Percentiles rank a stretch among this genome's conserved stretches.
Conservation (phyloP, 805 yeast species). For the Lipomyces kockii region DNA sequence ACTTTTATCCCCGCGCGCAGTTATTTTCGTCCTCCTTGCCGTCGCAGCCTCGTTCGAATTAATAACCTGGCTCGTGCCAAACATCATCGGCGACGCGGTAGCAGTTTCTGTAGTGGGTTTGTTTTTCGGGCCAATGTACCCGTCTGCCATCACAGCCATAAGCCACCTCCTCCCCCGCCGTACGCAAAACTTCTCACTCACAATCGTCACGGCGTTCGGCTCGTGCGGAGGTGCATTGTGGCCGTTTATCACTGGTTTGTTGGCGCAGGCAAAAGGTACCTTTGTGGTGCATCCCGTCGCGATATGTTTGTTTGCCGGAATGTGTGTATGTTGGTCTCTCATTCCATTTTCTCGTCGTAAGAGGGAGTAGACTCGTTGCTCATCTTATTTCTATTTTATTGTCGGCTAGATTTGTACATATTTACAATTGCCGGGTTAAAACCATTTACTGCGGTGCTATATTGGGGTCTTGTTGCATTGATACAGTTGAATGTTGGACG, state of each 20-base stretch:
- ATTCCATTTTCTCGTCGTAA: not conserved
- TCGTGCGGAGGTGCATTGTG: conserved; percentile 81
- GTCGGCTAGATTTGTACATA: not conserved
- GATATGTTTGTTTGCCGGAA: conserved; percentile 35
- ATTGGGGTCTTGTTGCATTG: not conserved
- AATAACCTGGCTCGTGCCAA: conserved; percentile 57
- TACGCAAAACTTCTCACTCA: conserved; percentile 69
- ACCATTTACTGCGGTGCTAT: not conserved
- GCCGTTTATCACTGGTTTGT: conserved; percentile 65
- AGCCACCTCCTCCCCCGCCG: conserved; percentile 63
- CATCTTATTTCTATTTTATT: not conserved
- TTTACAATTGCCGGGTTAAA: not conserved
- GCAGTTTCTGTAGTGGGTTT: conserved; percentile 58
- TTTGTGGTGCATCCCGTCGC: conserved; percentile 40
- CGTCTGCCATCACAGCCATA: conserved; percentile 69
- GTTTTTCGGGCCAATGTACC: conserved; percentile 70
- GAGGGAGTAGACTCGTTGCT: not conserved
- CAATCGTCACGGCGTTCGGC: conserved; percentile 76
- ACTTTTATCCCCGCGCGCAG: conserved; percentile 38
- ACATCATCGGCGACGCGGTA: conserved; percentile 52
- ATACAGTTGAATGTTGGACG: not conserved
- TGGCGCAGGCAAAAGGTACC: conserved; percentile 45
- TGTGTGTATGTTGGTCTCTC: conserved; percentile 38
- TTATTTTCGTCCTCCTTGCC: conserved; percentile 47
- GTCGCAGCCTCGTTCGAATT: conserved; percentile 49